phyloP scores from a whole-genome alignment of 75 land plant genomes.

The Pinus tabuliformis region DNA sequence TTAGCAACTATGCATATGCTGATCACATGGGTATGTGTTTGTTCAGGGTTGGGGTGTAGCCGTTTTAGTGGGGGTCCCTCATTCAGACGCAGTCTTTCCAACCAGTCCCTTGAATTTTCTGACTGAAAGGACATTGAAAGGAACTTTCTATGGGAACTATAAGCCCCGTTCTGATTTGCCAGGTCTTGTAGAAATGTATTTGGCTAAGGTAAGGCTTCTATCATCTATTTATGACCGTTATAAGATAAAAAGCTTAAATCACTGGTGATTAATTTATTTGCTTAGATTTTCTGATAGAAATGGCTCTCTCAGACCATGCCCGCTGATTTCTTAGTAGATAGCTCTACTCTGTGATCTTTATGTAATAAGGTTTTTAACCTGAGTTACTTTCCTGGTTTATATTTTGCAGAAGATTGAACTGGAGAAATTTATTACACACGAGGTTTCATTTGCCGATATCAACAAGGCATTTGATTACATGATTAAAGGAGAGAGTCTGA shows the following conservation, averaged over 20 bases:
- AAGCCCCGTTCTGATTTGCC: constrained; percentile 39
- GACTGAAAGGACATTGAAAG: constrained; percentile 29
- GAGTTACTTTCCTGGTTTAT: no score
- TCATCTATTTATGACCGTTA: background rate
- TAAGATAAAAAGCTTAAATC: no score
- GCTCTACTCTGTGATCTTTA: background rate
- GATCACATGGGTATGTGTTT: background rate
- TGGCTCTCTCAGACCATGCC: background rate
- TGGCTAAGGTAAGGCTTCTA: constrained; percentile 37
- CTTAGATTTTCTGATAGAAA: no score
- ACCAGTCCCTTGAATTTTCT: constrained; percentile 23
- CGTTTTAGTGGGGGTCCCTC: constrained; percentile 23
- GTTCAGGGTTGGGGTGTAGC: constrained; percentile 35
- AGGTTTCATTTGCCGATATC: constrained; percentile 62
- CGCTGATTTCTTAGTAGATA: background rate
- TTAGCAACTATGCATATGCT: no score
- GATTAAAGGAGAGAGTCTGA: constrained; percentile 61
- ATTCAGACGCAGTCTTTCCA: constrained; percentile 7
- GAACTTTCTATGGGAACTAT: constrained; percentile 45
- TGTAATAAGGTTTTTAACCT: no score
- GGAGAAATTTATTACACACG: constrained; percentile 89
- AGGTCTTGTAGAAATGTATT: constrained; percentile 37
- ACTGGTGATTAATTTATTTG: no score
- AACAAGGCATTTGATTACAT: constrained; percentile 81
- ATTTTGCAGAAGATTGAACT: constrained; percentile 61